Conservation (phyloP, 371 early-diverging fungal species). For the Mortierella sp. region DNA sequence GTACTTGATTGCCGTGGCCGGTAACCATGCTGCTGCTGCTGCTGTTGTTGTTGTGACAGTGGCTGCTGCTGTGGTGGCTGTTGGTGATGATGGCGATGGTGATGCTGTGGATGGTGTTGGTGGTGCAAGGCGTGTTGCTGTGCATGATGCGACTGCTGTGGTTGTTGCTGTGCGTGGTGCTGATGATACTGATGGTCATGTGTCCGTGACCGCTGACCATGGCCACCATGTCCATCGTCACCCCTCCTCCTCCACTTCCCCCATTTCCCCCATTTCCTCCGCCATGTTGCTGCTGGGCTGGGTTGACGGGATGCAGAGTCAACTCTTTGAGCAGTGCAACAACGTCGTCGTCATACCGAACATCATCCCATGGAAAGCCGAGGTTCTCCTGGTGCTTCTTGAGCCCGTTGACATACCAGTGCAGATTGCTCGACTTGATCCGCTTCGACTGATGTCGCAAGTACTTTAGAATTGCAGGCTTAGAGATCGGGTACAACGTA, state of each 20-base stretch:
- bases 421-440: conserved; percentile 50
- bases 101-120: too few species aligned
- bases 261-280: too few species aligned
- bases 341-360: conserved; percentile 49
- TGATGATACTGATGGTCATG: too few species aligned
- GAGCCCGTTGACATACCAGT: conserved; percentile 53
- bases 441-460: conserved; percentile 49
- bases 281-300: not conserved
- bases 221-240: conserved; percentile 13
- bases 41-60: not conserved
- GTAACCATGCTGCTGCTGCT: not conserved
- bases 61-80: conserved; percentile 1
- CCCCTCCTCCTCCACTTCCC: not conserved
- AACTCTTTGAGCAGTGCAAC: conserved; percentile 43
- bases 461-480: conserved; percentile 47
- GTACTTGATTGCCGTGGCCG: conserved; percentile 11
- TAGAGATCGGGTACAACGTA: conserved; percentile 44
- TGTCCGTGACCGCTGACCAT: too few species aligned
- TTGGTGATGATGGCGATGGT: not conserved
- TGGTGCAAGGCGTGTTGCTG: too few species aligned
- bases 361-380: conserved; percentile 47
- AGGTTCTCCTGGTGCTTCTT: conserved; percentile 51
- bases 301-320: conserved; percentile 30
- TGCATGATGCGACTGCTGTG: not conserved
- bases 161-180: not conserved